These are phyloP conservation scores for Nakaseomyces glabratus DNA, from an alignment of 1,139 yeast genomes.

Conservation along the genomic window DNA sequence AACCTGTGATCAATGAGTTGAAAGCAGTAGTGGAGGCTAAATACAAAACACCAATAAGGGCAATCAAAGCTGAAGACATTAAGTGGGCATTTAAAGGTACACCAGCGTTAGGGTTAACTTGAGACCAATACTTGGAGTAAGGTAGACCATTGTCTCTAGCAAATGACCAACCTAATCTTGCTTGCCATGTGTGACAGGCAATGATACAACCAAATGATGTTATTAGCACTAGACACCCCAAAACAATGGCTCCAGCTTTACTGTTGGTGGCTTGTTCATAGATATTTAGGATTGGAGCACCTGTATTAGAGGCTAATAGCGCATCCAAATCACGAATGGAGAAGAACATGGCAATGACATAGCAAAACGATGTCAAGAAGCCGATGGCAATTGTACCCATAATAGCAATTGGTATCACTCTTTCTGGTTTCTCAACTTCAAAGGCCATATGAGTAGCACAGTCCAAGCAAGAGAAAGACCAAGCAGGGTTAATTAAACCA, in stretches of 20 bases:
- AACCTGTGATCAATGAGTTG: conserved; percentile 48
- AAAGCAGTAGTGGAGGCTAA: conserved; percentile 49
- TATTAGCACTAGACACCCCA: conserved; percentile 48
- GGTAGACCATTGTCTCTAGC: conserved; percentile 57
- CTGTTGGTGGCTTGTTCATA: conserved; percentile 49
- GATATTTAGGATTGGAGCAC: conserved; percentile 56
- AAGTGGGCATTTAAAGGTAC: conserved; percentile 48
- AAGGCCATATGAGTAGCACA: conserved; percentile 67
- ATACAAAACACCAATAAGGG: conserved; percentile 43
- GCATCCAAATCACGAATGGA: conserved; percentile 44
- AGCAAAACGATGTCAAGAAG: conserved; percentile 50
- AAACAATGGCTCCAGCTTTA: conserved; percentile 49
- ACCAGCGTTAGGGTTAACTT: conserved; percentile 38
- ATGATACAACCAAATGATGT: conserved; percentile 66
- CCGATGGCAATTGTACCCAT: conserved; percentile 61
- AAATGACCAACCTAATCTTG: conserved; percentile 69
- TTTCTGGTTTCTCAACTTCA: conserved; percentile 51
- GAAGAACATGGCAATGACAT: conserved; percentile 55
- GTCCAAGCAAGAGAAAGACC: conserved; percentile 63
- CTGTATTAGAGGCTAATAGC: conserved; percentile 41
- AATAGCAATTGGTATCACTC: conserved; percentile 54
- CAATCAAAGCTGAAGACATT: conserved; percentile 41
- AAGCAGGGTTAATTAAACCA: conserved; percentile 58
- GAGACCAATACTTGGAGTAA: conserved; percentile 41
- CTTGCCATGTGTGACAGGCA: conserved; percentile 69